These are phyloP conservation scores for Letharia lupina DNA, from an alignment of 495 filamentous ascomycete genomes.

Conservation along the genomic window DNA sequence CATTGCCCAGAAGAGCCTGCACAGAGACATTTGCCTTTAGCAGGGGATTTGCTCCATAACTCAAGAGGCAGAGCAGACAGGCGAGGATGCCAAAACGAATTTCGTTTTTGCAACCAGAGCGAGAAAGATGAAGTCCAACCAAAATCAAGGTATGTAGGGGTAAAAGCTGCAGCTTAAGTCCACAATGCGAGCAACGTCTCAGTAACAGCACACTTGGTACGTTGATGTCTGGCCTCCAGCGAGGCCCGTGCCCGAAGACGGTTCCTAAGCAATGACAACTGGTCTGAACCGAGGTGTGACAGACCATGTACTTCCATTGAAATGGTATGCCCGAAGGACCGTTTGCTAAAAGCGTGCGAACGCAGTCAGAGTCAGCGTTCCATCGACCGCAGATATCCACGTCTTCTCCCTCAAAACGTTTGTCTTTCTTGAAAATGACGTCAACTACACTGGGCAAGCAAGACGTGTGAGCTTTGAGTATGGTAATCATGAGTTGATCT, in stretches of 20 bases:
- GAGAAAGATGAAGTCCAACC: slow-evolving; percentile 30
- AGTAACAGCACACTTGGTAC: slow-evolving; percentile 33
- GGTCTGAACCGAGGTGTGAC: slow-evolving; percentile 35
- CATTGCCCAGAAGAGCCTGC: slow-evolving; percentile 13
- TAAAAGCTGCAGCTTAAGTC: slow-evolving; percentile 28
- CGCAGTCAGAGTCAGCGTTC: slow-evolving; percentile 34
- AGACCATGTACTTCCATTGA: slow-evolving; percentile 38
- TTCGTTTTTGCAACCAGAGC: slow-evolving; percentile 30
- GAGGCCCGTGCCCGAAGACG: slow-evolving; percentile 21
- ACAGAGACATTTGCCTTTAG: slow-evolving; percentile 18
- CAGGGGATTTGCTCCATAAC: slow-evolving; percentile 29
- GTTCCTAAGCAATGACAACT: slow-evolving; percentile 32
- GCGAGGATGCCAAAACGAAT: slow-evolving; percentile 37
- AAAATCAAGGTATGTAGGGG: slow-evolving; percentile 35
- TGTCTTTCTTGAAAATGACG: slow-evolving; percentile 40
- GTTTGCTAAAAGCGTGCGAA: slow-evolving; percentile 21
- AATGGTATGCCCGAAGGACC: slow-evolving; percentile 27
- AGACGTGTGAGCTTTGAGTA: slow-evolving; percentile 35
- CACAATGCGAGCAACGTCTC: slow-evolving; percentile 30
- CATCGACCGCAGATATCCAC: slow-evolving; percentile 37
- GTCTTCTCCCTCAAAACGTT: slow-evolving; percentile 32
- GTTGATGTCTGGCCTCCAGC: slow-evolving; percentile 27
- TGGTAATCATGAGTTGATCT: slow-evolving; percentile 35
- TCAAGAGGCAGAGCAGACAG: slow-evolving; percentile 33
- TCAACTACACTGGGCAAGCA: slow-evolving; percentile 33